Percentiles rank a stretch among this genome's conserved stretches.
These are phyloP conservation scores for Moesziomyces sp. DNA, from an alignment of 1,284 basidiomycete species.

Conservation along the genomic window DNA sequence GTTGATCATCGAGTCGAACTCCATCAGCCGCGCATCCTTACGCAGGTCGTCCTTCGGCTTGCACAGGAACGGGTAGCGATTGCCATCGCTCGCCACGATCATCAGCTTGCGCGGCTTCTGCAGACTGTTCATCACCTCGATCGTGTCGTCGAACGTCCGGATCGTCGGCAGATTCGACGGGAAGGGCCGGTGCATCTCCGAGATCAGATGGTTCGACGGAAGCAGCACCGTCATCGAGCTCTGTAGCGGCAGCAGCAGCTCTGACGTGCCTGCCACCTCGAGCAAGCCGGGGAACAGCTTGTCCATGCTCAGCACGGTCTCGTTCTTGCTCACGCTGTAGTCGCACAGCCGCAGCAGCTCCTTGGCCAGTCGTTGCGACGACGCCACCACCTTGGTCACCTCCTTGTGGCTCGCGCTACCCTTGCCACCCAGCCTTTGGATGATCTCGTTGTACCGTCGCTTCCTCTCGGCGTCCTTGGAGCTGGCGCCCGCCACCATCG, in stretches of 20 bases:
- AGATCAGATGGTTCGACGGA: slow-evolving; percentile 69
- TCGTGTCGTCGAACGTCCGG: slow-evolving; percentile 74
- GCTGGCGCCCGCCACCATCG: slow-evolving; percentile 87
- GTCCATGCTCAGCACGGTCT: slow-evolving; percentile 49
- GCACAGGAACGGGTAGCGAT: slow-evolving; percentile 88
- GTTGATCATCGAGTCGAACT: slow-evolving; percentile 98
- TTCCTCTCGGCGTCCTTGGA: slow-evolving; percentile 79
- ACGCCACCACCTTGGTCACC: slow-evolving; percentile 48
- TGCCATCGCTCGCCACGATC: slow-evolving; percentile 84
- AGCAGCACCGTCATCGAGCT: slow-evolving; percentile 89
- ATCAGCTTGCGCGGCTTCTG: slow-evolving; percentile 92
- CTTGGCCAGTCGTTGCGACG: slow-evolving; percentile 58
- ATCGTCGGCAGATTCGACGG: slow-evolving; percentile 82
- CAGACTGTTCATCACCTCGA: slow-evolving; percentile 92
- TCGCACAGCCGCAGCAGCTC: slow-evolving; percentile 64
- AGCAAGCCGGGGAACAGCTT: slow-evolving; percentile 55
- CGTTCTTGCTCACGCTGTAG: slow-evolving; percentile 48
- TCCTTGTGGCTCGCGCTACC: slow-evolving; percentile 35
- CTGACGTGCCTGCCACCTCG: slow-evolving; percentile 44
- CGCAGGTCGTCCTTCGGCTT: slow-evolving; percentile 98
- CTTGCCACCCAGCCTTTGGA: slow-evolving; percentile 66
- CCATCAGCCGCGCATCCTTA: slow-evolving; percentile 98
- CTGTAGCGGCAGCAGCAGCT: slow-evolving; percentile 80
- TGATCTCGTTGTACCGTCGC: slow-evolving; percentile 75
- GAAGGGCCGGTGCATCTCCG: slow-evolving; percentile 83